Evolutionary conservation across 768 basidiomycete species (phyloP), one percentile per base, ranked within the genome.

Genomic region (Mycena vitilis): DNA sequence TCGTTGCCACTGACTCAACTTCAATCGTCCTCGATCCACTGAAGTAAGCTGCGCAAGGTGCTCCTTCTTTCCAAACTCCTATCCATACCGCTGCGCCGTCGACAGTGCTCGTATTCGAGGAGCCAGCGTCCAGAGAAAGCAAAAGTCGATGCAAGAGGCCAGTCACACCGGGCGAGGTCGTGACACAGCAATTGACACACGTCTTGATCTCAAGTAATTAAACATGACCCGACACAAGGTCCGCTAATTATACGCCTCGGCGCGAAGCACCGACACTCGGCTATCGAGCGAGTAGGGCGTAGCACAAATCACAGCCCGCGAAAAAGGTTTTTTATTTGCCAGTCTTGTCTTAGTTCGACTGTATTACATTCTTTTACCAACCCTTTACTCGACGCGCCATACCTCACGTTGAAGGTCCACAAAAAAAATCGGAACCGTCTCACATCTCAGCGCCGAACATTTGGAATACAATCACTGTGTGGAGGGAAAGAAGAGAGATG

Each of bases 181-280:
- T 69, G 68, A 69, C 68, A 60, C 52, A 13, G 18, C 59, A 60
- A 60, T 66, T 67, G 65, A 30, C 65, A 61, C 65, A 67, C 61
- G 61, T 59, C 67, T 53, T 59, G 54, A 67, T 62, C 42, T 37
- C n/a, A 53, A 53, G 23, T 53, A 53, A 55, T 55, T 55, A 53
- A 53, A 36, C 36, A 53, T 53, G 34, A 53, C 52, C 52, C 52
- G 52, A 18, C 37, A 55, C 54, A 55, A 30, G 37, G 30, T 48
- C 57, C 48, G 51, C 55, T 60, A 60, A 60, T 34, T 53, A 62
- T 45, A 45, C 44, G 44, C 40, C 12, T 11, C 16, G 12, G 12
- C 10, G 12, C 40, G 40, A 42, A 16, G 10, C 18, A 15, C 44
- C 44, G 44, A 45, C 18, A 13, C 44, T 45, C 44, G 44, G 44